Percentiles rank a stretch among this genome's conserved stretches.
phyloP scores from a whole-genome alignment of 495 filamentous ascomycete genomes.

The Paragyromitra xinjiangensis region DNA sequence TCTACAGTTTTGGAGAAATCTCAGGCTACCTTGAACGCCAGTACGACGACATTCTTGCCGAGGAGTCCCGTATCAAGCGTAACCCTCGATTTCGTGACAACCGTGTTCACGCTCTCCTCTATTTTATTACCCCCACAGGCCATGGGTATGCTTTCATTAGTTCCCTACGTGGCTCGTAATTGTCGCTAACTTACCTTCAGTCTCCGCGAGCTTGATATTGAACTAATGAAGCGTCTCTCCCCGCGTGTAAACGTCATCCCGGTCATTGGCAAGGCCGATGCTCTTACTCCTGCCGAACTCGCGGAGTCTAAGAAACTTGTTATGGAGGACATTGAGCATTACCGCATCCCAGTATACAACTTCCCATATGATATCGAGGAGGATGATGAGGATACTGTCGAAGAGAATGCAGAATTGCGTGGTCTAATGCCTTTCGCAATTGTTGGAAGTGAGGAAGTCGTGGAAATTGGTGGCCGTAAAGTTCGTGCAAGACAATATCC shows the following conservation, averaged over 20 bases:
- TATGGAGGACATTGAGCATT: conserved; percentile 99
- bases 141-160: conserved; percentile 72
- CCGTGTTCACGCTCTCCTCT: conserved; percentile 95
- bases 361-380: conserved; percentile 99
- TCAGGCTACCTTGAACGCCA: conserved; percentile 97
- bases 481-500: conserved; percentile 96
- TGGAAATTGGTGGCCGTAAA: conserved; percentile 91
- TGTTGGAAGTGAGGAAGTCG: conserved; percentile 92
- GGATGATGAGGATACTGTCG: conserved; percentile 98
- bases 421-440: conserved; percentile 99
- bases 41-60: conserved; percentile 98
- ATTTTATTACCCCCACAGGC: conserved; percentile 98
- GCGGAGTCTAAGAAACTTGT: conserved; percentile 99
- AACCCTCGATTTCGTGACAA: conserved; percentile 99
- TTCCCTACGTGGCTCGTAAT: not conserved
- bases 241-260: conserved; percentile 99
- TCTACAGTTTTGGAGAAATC: conserved; percentile 87
- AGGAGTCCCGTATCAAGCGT: conserved; percentile 99
- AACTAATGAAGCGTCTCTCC: conserved; percentile 98
- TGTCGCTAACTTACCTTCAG: conserved; percentile 62
- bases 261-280: conserved; percentile 97
- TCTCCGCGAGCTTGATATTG: conserved; percentile 97
- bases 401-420: conserved; percentile 96
- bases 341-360: conserved; percentile 99
- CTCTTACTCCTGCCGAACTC: conserved; percentile 92